Evolutionary conservation across 2,329 filamentous ascomycete genomes (phyloP).

Genomic region (Fusarium nanum): DNA sequence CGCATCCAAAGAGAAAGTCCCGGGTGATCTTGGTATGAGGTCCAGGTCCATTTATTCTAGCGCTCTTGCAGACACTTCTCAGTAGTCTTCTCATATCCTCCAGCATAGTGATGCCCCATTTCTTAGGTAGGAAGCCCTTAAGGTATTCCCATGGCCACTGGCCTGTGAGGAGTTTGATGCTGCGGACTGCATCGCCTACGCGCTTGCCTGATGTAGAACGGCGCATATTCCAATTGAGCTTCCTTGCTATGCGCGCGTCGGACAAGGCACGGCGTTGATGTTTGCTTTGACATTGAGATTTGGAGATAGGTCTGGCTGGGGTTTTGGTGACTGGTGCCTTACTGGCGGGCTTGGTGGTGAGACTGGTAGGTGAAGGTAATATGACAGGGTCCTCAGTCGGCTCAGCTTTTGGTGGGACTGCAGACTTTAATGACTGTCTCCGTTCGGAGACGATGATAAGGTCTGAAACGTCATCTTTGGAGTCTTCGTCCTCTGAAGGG

Average conservation of each 20-base stretch:
- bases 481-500: background rate
- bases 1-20: background rate
- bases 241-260: background rate
- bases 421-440: background rate
- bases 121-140: background rate
- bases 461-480: background rate
- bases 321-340: background rate
- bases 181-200: background rate
- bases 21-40: conserved; percentile 1
- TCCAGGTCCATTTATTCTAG: background rate
- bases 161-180: background rate
- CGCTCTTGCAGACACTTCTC: background rate
- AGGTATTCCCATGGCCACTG: conserved; percentile 16
- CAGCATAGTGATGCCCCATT: background rate
- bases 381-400: background rate
- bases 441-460: background rate
- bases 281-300: background rate
- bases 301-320: background rate
- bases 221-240: background rate
- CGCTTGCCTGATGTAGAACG: background rate
- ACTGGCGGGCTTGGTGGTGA: background rate
- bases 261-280: background rate
- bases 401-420: background rate
- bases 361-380: background rate
- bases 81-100: background rate